phyloP scores from a whole-genome alignment of 345 rosid genomes.

The Lagerstroemia speciosa region DNA sequence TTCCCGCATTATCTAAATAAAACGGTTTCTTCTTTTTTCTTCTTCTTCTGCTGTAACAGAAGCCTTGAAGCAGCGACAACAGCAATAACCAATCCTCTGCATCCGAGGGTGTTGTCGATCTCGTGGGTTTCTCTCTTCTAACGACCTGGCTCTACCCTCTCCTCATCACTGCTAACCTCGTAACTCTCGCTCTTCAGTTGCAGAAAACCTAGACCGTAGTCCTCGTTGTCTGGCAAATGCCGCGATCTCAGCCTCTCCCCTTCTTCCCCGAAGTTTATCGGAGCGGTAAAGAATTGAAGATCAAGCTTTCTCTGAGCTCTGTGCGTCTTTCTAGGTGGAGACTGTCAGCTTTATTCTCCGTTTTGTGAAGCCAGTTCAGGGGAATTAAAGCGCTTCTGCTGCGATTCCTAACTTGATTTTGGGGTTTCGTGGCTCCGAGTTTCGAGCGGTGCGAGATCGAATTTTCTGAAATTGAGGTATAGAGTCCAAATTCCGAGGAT shows the following conservation, averaged over 20 bases:
- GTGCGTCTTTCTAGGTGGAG: background rate
- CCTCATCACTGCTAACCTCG: slow-evolving; percentile 15
- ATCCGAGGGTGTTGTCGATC: background rate
- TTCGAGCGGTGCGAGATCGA: too few relatives aligned
- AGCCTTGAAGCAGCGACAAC: background rate
- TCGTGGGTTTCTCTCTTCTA: slow-evolving; percentile 6
- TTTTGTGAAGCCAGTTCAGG: background rate
- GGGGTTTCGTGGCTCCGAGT: slow-evolving; percentile 3
- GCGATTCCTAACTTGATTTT: slow-evolving; percentile 7
- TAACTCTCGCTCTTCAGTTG: slow-evolving; percentile 14
- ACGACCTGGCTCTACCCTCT: too few relatives aligned
- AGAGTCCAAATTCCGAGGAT: background rate
- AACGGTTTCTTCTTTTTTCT: too few relatives aligned
- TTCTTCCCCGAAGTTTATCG: background rate
- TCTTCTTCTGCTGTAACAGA: background rate
- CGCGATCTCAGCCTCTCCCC: background rate
- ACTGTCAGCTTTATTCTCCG: slow-evolving; percentile 1
- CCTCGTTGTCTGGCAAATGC: slow-evolving; percentile 10
- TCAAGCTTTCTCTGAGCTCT: background rate
- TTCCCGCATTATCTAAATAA: too few relatives aligned
- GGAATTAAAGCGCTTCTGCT: background rate
- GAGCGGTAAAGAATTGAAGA: too few relatives aligned
- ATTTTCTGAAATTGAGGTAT: background rate
- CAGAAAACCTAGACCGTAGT: background rate
- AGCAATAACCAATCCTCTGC: background rate